Evolutionary conservation across 2,329 filamentous ascomycete genomes (phyloP).

Genomic region (Sarocladium strictum): DNA sequence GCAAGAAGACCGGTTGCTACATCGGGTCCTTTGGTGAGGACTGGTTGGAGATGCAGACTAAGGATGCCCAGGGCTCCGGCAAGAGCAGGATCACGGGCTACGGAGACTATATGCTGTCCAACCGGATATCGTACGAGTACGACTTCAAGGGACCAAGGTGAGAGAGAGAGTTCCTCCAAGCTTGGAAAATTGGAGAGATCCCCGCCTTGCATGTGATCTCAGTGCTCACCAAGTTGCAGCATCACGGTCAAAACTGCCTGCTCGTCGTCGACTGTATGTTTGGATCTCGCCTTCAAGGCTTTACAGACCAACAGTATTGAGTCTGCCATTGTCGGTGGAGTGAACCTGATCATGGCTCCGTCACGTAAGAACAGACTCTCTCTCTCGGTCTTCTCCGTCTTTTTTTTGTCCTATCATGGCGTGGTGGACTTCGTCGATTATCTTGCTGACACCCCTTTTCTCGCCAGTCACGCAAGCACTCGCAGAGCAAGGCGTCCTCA

Average conservation of each 20-base stretch:
- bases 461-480: constrained; percentile 11
- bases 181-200: too few relatives aligned
- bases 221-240: too few relatives aligned
- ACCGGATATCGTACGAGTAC: constrained; percentile 25
- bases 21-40: constrained; percentile 27
- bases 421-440: too few relatives aligned
- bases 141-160: constrained; percentile 19
- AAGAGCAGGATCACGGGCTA: constrained; percentile 19
- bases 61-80: not conserved
- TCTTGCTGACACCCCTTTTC: constrained; percentile 6
- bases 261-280: not conserved
- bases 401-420: too few relatives aligned
- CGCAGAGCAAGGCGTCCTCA: constrained; percentile 19
- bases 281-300: constrained; percentile 8
- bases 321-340: constrained; percentile 7
- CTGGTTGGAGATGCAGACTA: constrained; percentile 19
- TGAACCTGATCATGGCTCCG: constrained; percentile 15
- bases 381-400: too few relatives aligned
- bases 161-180: too few relatives aligned
- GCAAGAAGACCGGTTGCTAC: constrained; percentile 22
- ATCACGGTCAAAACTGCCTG: constrained; percentile 17
- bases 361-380: not conserved
- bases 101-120: constrained; percentile 20
- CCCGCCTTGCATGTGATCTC: too few relatives aligned
- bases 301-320: not conserved